Evolutionary conservation across 441 rosid genomes (phyloP), one percentile per base, ranked within the genome.

Genomic region (Adansonia grandidieri): DNA sequence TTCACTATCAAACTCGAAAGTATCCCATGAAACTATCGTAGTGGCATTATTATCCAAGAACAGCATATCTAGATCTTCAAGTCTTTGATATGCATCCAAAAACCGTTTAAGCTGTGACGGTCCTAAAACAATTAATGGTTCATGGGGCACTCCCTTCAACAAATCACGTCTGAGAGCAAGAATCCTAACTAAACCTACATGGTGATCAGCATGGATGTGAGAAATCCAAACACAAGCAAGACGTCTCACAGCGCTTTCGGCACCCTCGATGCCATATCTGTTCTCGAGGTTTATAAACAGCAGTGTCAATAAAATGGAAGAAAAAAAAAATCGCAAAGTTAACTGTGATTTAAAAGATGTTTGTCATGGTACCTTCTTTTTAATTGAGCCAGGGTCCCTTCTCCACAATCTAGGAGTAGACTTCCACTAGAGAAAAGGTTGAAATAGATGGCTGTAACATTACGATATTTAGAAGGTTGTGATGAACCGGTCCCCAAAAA

Each of bases 131-230:
- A 90, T 84, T 45, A 88, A 79, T 19, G 98, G 98, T 61, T 95
- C 97, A 64, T 90, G 98, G 60, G 89, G 77, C 48, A 62, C 78
- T 19, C 83, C 90, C 83, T 92, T 88, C 83, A 95, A 82, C 77
- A 95, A 84, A 82, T 90, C 85, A 63, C 91, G 86, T 66, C 98
- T 84, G 58, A 91, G 87, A 80, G 99, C 87, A 70, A 95, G 91
- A 64, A 95, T 84, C 82, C 97, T 89, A 10, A 97, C 92, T 77
- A 93, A 80, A 80, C 96, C 99, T 0, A 93, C 79, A 54, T 93
- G 99, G 86, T 95, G 98, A 84, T 95, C 99, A 0, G 98, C 99
- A 58, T 95, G 99, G 82, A 93, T 95, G 74, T 93, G 99, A 82
- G 99, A 95, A 77, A 95, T 91, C 98, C 99, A 95, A 74, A 92